Base-by-base conservation (phyloP, 2,329 filamentous ascomycete species). In the Amesomyces nigricolor region DNA sequence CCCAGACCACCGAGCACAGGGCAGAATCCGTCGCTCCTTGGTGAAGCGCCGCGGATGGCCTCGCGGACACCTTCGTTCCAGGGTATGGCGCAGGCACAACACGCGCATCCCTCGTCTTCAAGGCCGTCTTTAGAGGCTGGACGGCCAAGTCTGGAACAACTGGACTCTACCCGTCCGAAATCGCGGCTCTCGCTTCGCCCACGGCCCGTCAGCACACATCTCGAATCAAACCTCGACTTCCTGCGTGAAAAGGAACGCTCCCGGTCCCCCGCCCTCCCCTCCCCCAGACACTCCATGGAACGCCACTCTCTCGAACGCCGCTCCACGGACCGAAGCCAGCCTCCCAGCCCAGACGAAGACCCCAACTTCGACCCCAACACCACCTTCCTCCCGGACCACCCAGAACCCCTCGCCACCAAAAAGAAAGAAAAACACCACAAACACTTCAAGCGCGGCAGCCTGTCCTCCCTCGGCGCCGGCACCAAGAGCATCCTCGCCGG, bases 401-500 rank as follows among this genome's bases (percentile, higher is more conserved):
- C 76, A 2, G 82, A 82, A 48, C 73, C 75, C 45, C 22, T 6
- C 17, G 3, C 17, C 17, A 3, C 22, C 22, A 26, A 80, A 83
- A 65, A 78, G 75, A 61, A 83, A 81, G 58, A 78, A 73, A 3
- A 70, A 45, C 63, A 77, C 26, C 48, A 73, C 76, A 22, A 86
- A 82, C 81, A 86, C 61, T 73, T 74, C 46, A 95, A 95, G 69
- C 81, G 88, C 10, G 78, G 85, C 1, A 94, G 89, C 68, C 72
- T 95, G 1, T 78, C 87, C 53, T 84, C 86, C 0, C 72, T 89
- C 16, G 59, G 64, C 7, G 83, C 87, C 6, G 84, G 83, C 39
- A 88, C 87, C 26, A 95, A 94, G 70, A 89, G 83, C 55, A 83
- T 95, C 38, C 76, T 96, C n/a, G 86, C 85, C 5, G 89, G 91